A percentile compares a stretch with the other conserved stretches of the same genome.
These are phyloP conservation scores for Moringa oleifera DNA, from an alignment of 345 rosid genomes.

Conservation along the genomic window DNA sequence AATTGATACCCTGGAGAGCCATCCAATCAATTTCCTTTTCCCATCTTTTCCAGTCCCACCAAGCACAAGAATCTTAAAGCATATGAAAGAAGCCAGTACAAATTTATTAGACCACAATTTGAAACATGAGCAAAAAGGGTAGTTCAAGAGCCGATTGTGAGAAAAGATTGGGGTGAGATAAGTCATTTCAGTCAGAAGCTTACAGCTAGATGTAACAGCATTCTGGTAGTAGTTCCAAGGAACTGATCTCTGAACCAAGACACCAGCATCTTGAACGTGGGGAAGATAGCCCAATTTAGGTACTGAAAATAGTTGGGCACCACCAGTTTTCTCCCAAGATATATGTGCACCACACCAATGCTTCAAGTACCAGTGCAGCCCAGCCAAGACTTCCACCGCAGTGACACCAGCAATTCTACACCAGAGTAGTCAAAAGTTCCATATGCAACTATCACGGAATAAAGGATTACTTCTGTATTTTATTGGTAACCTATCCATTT, in stretches of 20 bases:
- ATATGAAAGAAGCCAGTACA: constrained; percentile 1
- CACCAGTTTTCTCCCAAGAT: constrained; percentile 76
- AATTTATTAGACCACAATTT: constrained; percentile 2
- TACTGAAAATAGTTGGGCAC: constrained; percentile 38
- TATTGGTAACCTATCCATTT: background rate
- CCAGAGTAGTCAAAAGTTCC: constrained; percentile 17
- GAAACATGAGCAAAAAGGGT: background rate
- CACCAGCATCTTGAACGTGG: constrained; percentile 37
- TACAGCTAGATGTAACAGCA: constrained; percentile 78
- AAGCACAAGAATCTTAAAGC: constrained; percentile 53
- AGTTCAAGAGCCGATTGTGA: background rate
- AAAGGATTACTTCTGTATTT: background rate
- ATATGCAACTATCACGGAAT: background rate
- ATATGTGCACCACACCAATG: constrained; percentile 57
- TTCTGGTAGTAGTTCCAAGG: constrained; percentile 82
- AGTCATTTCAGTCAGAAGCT: constrained; percentile 16
- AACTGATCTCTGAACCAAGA: constrained; percentile 45
- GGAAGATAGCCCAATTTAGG: constrained; percentile 50
- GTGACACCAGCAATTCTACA: constrained; percentile 55
- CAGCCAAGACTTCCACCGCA: constrained; percentile 58
- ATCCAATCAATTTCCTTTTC: constrained; percentile 79
- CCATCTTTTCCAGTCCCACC: constrained; percentile 87
- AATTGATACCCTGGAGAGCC: constrained; percentile 73
- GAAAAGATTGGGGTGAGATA: constrained; percentile 7
- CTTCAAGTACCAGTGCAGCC: constrained; percentile 69